These are phyloP conservation scores for Calonectria crousiana DNA, from an alignment of 2,329 filamentous ascomycete genomes.

Conservation along the genomic window DNA sequence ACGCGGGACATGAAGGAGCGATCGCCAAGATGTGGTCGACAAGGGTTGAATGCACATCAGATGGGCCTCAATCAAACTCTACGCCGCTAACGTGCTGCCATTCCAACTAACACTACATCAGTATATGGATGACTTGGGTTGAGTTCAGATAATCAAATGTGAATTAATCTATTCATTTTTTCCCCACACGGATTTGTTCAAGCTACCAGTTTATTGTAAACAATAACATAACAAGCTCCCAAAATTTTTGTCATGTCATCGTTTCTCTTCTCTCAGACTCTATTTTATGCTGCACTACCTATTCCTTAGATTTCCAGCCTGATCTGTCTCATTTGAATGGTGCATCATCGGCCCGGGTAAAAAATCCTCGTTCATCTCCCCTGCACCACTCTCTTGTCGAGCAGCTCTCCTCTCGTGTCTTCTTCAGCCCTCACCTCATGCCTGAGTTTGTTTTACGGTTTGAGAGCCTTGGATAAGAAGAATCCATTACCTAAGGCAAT, in stretches of 20 bases:
- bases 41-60: not conserved
- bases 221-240: too few species aligned
- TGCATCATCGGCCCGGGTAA: not conserved
- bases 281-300: not conserved
- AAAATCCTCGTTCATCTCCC: not conserved
- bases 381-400: not conserved
- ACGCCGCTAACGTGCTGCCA: not conserved
- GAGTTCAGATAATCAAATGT: not conserved
- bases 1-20: not conserved
- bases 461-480: not conserved
- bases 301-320: not conserved
- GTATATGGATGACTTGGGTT: too few species aligned
- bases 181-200: not conserved
- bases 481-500: not conserved
- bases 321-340: not conserved
- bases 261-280: not conserved
- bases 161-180: not conserved
- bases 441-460: not conserved
- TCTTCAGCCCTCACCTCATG: not conserved
- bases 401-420: not conserved
- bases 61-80: not conserved
- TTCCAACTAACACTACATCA: not conserved
- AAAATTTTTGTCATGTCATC: too few species aligned
- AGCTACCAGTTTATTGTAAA: too few species aligned
- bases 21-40: not conserved